phyloP scores from a whole-genome alignment of 208 protist genomes.

The Porcisia hertigi region DNA sequence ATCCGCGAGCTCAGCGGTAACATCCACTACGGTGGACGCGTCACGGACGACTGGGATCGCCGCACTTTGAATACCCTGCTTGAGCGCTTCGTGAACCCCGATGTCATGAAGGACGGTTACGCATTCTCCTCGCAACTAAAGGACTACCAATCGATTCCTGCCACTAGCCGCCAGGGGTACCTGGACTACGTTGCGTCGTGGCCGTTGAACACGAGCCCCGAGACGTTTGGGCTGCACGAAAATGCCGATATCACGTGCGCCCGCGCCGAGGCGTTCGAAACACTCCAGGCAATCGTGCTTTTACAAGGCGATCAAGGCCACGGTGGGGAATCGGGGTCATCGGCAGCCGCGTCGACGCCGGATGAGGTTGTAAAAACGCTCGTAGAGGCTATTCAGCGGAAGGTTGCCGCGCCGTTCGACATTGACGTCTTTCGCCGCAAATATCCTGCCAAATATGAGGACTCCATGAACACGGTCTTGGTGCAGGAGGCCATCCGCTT shows the following conservation, averaged over 20 bases:
- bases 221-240: slow-evolving; percentile 97
- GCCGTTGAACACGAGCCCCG: slow-evolving; percentile 94
- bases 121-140: slow-evolving; percentile 78
- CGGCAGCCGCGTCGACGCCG: slow-evolving; percentile 39
- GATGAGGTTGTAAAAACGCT: slow-evolving; percentile 87
- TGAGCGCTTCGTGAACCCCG: slow-evolving; percentile 87
- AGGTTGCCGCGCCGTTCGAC: slow-evolving; percentile 83
- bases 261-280: slow-evolving; percentile 91
- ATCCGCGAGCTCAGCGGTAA: slow-evolving; percentile 96
- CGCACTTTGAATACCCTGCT: slow-evolving; percentile 95
- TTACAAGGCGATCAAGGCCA: slow-evolving; percentile 71
- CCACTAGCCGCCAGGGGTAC: slow-evolving; percentile 82
- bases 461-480: slow-evolving; percentile 99
- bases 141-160: slow-evolving; percentile 81
- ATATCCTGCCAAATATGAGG: slow-evolving; percentile 96
- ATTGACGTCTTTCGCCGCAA: slow-evolving; percentile 79
- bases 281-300: slow-evolving; percentile 81
- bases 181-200: slow-evolving; percentile 91
- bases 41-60: slow-evolving; percentile 98
- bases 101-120: slow-evolving; percentile 93
- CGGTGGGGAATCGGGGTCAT: slow-evolving; percentile 8
- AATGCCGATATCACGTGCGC: slow-evolving; percentile 98
- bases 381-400: slow-evolving; percentile 76
- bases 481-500: slow-evolving; percentile 98
- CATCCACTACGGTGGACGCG: slow-evolving; percentile 99